Evolutionary conservation across 768 basidiomycete genomes (phyloP).

Genomic region (Tylopilus intermedius): DNA sequence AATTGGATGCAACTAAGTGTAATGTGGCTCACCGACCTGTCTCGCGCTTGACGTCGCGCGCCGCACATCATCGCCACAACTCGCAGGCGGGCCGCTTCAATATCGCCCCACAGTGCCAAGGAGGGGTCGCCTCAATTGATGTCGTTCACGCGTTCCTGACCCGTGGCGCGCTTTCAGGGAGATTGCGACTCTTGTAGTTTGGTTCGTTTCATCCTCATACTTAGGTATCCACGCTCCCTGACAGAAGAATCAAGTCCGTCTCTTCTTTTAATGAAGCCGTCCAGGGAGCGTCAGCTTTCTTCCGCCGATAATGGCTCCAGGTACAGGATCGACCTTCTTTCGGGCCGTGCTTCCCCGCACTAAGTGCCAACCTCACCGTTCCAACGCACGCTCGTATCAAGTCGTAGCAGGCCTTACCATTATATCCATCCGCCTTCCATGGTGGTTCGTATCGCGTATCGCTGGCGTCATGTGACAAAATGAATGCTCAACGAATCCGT

Average conservation of each 20-base stretch:
- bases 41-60: not conserved
- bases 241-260: not conserved
- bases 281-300: not conserved
- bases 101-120: not conserved
- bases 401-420: not conserved
- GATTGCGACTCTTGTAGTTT: not conserved
- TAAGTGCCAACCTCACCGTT: not conserved
- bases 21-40: not conserved
- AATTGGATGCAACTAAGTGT: not conserved
- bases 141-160: constrained; percentile 10
- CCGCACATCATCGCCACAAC: not conserved
- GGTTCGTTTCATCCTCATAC: constrained; percentile 11
- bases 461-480: not conserved
- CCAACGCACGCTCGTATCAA: not conserved
- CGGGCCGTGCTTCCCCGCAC: constrained; percentile 1
- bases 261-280: constrained; percentile 7
- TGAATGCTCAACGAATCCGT: too few relatives aligned
- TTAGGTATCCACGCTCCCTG: constrained; percentile 2
- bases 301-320: constrained; percentile 12
- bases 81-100: not conserved
- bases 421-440: not conserved
- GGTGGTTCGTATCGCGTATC: not conserved
- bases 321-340: constrained; percentile 1
- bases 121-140: constrained; percentile 8
- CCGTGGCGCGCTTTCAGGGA: not conserved